phyloP scores from a whole-genome alignment of 2,329 filamentous ascomycete species.

The Alternaria viburni region DNA sequence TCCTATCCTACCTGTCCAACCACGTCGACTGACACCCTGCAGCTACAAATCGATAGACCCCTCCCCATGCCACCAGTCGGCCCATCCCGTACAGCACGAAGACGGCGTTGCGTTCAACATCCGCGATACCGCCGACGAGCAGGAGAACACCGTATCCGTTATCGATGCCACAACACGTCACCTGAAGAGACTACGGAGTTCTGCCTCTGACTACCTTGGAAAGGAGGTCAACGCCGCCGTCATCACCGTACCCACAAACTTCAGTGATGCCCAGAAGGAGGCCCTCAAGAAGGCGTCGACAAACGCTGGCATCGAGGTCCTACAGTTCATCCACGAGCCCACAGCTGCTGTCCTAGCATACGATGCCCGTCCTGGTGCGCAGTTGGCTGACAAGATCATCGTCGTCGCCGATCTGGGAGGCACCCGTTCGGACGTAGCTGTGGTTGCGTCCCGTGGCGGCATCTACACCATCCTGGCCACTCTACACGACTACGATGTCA shows the following conservation, averaged over 20 bases:
- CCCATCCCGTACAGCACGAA: slow-evolving; percentile 80
- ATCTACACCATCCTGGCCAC: slow-evolving; percentile 97
- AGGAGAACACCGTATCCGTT: slow-evolving; percentile 72
- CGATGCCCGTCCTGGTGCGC: slow-evolving; percentile 79
- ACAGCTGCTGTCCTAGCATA: slow-evolving; percentile 89
- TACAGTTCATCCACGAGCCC: slow-evolving; percentile 93
- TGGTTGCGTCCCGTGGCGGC: slow-evolving; percentile 88
- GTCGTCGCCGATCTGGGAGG: slow-evolving; percentile 93
- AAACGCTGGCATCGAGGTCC: slow-evolving; percentile 81
- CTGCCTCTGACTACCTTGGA: slow-evolving; percentile 90
- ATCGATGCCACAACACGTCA: slow-evolving; percentile 85
- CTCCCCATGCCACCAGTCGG: slow-evolving; percentile 90
- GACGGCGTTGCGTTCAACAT: slow-evolving; percentile 81
- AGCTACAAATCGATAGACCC: slow-evolving; percentile 95
- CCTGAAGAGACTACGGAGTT: slow-evolving; percentile 78
- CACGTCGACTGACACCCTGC: slow-evolving; percentile 28
- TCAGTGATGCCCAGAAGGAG: slow-evolving; percentile 82
- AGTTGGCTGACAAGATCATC: slow-evolving; percentile 82
- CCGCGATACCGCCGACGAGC: slow-evolving; percentile 68
- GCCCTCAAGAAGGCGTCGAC: slow-evolving; percentile 79
- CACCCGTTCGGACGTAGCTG: slow-evolving; percentile 88
- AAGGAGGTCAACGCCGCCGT: slow-evolving; percentile 95
- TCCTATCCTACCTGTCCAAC: not conserved
- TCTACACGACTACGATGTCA: slow-evolving; percentile 92
- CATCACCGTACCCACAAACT: slow-evolving; percentile 92